phyloP scores from a whole-genome alignment of 2,329 filamentous ascomycete genomes.

The Cercospora sp. region DNA sequence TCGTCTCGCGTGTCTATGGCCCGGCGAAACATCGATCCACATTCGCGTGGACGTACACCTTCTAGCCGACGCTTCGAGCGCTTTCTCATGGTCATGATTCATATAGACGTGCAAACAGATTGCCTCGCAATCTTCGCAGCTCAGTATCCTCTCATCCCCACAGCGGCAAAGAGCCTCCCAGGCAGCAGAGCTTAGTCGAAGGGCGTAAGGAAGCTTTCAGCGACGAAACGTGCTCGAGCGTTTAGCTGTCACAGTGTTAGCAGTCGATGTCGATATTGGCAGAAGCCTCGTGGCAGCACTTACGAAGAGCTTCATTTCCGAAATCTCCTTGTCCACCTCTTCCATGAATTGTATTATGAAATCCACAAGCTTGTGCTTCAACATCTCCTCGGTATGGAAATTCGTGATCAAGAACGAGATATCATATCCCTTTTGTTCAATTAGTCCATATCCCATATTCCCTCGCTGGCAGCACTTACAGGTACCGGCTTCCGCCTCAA shows the following conservation, averaged over 20 bases:
- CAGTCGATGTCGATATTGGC: neutral
- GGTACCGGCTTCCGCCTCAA: slow-evolving; percentile 92
- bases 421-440: slow-evolving; percentile 74
- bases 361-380: slow-evolving; percentile 98
- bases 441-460: slow-evolving; percentile 19
- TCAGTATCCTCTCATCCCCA: neutral
- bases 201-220: slow-evolving; percentile 96
- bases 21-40: neutral
- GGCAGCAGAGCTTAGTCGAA: slow-evolving; percentile 29
- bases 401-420: slow-evolving; percentile 99
- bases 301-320: slow-evolving; percentile 99
- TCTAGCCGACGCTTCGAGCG: neutral
- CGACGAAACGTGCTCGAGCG: slow-evolving; percentile 93
- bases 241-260: slow-evolving; percentile 68
- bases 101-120: neutral
- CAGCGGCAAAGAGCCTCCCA: neutral
- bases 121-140: neutral
- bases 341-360: slow-evolving; percentile 99
- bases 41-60: neutral
- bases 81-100: slow-evolving; percentile 2
- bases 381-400: slow-evolving; percentile 96
- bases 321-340: slow-evolving; percentile 99
- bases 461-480: slow-evolving; percentile 52
- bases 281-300: slow-evolving; percentile 41
- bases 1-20: slow-evolving; percentile 4